Evolutionary conservation across 140 eudicot species (phyloP).

Genomic region (Oenanthe javanica): DNA sequence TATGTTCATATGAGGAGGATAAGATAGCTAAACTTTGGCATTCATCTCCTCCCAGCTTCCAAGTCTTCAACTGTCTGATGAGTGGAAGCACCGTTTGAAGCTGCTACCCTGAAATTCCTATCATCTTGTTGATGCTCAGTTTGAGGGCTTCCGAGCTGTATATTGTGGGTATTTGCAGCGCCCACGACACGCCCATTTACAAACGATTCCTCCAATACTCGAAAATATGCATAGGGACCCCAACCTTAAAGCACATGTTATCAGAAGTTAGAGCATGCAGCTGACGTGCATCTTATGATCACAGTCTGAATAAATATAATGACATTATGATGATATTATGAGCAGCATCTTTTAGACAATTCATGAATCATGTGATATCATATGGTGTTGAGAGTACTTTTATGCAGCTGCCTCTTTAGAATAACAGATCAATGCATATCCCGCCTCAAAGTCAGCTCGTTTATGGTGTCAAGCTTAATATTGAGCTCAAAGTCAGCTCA

Average conservation of each 20-base stretch:
- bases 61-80: constrained; percentile 17
- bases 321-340: neutral
- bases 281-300: neutral
- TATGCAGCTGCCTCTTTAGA: neutral
- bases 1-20: neutral
- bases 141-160: constrained; percentile 19
- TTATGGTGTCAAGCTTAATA: neutral
- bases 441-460: neutral
- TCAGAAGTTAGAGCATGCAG: neutral
- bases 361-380: neutral
- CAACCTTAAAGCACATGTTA: constrained; percentile 32
- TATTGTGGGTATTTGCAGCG: constrained; percentile 13
- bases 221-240: constrained; percentile 66
- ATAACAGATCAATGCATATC: neutral
- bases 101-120: constrained; percentile 20
- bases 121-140: constrained; percentile 14
- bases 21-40: neutral
- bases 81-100: constrained; percentile 14
- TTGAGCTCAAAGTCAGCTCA: neutral
- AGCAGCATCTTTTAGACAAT: neutral
- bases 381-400: neutral
- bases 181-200: constrained; percentile 14
- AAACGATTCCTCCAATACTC: constrained; percentile 41
- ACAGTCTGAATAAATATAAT: no score
- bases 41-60: constrained; percentile 24